A percentile compares a stretch with the other conserved stretches of the same genome.
Evolutionary conservation across 2,329 filamentous ascomycete genomes (phyloP).

Genomic region (Claviceps humidiphila): DNA sequence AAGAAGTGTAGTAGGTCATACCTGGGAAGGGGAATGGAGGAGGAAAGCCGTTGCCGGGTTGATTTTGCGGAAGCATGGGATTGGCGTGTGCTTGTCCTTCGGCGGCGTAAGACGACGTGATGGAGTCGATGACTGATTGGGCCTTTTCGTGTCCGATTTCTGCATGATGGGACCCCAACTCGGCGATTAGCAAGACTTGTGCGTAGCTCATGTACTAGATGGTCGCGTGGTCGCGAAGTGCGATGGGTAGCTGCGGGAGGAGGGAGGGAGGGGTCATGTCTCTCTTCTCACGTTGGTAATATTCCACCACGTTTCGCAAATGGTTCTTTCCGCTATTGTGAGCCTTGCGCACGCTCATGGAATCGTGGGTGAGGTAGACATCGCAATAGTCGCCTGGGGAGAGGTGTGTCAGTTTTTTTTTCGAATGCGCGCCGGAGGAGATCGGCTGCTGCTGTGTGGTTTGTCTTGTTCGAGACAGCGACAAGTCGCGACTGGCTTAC

Average conservation of each 20-base stretch:
- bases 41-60: constrained; percentile 39
- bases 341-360: constrained; percentile 97
- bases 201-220: too few species aligned
- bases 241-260: neutral
- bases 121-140: constrained; percentile 95
- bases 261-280: neutral
- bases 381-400: constrained; percentile 81
- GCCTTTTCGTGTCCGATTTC: constrained; percentile 98
- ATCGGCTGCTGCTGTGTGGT: neutral
- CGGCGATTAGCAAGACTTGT: too few species aligned
- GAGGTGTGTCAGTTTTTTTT: constrained; percentile 17
- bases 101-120: constrained; percentile 88
- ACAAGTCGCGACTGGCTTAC: constrained; percentile 9
- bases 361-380: constrained; percentile 99
- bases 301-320: constrained; percentile 92
- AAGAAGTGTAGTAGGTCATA: constrained; percentile 17
- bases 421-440: neutral
- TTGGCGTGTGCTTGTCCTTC: constrained; percentile 82
- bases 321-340: constrained; percentile 97
- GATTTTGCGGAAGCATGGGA: constrained; percentile 64
- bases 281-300: constrained; percentile 68
- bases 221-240: too few species aligned
- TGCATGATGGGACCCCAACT: constrained; percentile 19
- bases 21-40: constrained; percentile 53
- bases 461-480: neutral